Conservation (phyloP, 345 rosid species). For the Boechera divaricarpa region DNA sequence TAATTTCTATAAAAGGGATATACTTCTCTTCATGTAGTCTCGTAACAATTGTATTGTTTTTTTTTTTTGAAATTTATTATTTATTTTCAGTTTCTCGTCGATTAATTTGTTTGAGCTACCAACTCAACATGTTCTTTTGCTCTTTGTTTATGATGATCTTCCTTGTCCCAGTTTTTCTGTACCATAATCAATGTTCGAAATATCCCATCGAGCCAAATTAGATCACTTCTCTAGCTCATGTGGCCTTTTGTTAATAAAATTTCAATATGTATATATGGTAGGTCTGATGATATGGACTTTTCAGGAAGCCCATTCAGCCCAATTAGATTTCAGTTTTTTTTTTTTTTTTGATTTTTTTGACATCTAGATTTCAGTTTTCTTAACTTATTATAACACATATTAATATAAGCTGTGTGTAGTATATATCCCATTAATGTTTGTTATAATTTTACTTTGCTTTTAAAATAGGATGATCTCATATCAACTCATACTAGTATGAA, state of each 20-base stretch:
- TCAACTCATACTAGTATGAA: not conserved
- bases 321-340: too few relatives aligned
- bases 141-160: not conserved
- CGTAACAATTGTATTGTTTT: not conserved
- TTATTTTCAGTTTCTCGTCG: not conserved
- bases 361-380: too few relatives aligned
- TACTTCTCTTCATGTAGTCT: conserved; percentile 19
- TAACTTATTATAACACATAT: not conserved
- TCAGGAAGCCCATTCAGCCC: not conserved
- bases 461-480: not conserved
- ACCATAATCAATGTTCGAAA: not conserved
- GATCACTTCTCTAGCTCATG: not conserved
- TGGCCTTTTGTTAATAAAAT: not conserved
- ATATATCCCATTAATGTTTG: not conserved
- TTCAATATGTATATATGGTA: not conserved
- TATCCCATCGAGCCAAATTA: not conserved
- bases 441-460: not conserved
- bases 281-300: conserved; percentile 1
- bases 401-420: not conserved
- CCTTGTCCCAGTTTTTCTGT: not conserved
- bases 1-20: not conserved
- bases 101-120: conserved; percentile 5
- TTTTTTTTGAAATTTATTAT: not conserved
- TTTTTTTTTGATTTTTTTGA: too few relatives aligned
- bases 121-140: not conserved